These are phyloP conservation scores for Phytophthora podocarpi DNA, from an alignment of 352 stramenopile species.

Conservation along the genomic window DNA sequence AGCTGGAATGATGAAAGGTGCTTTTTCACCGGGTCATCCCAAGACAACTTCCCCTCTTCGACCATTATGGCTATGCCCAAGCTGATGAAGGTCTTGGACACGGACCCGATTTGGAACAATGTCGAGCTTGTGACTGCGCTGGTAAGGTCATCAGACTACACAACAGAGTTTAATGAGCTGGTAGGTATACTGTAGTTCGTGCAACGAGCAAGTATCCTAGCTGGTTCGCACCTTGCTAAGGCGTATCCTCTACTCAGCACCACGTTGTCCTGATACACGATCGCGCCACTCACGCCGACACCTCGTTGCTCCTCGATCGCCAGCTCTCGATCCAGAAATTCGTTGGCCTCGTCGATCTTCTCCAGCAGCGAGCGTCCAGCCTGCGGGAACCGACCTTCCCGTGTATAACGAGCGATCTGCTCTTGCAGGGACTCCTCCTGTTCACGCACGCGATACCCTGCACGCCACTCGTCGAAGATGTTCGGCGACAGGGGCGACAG, in stretches of 20 bases:
- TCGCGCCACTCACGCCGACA: slow-evolving; percentile 45
- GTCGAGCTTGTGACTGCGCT: slow-evolving; percentile 45
- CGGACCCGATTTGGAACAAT: slow-evolving; percentile 75
- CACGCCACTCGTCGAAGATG: slow-evolving; percentile 32
- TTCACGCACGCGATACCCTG: slow-evolving; percentile 14
- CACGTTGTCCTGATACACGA: slow-evolving; percentile 61
- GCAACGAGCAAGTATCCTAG: background rate
- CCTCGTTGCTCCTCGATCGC: slow-evolving; percentile 39
- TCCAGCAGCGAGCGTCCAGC: slow-evolving; percentile 39
- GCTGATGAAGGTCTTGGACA: slow-evolving; percentile 70
- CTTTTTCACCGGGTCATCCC: slow-evolving; percentile 59
- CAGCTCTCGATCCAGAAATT: slow-evolving; percentile 51
- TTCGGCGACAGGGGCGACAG: slow-evolving; percentile 32
- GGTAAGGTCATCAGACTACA: slow-evolving; percentile 31
- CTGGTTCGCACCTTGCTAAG: slow-evolving; percentile 28
- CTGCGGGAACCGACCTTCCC: slow-evolving; percentile 40
- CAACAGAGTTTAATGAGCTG: background rate
- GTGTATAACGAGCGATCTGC: slow-evolving; percentile 40
- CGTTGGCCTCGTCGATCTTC: slow-evolving; percentile 51
- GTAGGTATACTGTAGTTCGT: too few species aligned
- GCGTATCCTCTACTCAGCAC: slow-evolving; percentile 47
- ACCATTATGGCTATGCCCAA: slow-evolving; percentile 50
- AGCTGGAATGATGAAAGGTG: slow-evolving; percentile 57
- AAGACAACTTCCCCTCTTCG: slow-evolving; percentile 57
- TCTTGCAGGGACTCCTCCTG: slow-evolving; percentile 29